Base-by-base conservation (phyloP, 306 rosid genomes). In the Castanopsis chinensis region DNA sequence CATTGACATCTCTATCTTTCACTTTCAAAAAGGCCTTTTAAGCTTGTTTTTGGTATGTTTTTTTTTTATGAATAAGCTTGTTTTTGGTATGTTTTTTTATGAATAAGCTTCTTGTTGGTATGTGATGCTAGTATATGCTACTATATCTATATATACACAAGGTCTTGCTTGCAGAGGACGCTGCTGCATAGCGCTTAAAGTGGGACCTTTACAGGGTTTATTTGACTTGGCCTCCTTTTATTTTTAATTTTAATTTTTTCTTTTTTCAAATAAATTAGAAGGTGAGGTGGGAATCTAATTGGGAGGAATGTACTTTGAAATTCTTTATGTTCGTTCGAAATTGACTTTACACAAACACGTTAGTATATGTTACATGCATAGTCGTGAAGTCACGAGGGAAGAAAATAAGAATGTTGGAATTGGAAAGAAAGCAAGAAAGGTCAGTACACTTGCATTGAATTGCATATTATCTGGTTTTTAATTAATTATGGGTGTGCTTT, bases 141-240 rank as follows among this genome's bases (percentile, higher is more conserved):
- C 72, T 86, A 80, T 80, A 80, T 69, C 72, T 11, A 75, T 7
- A 19, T 14, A 52, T 6, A 53, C 18, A 20, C 19, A 1, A 0
- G 1, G 35, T 43, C 21, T 6, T 12, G 41, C 53, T 8, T 57
- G 79, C 23, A 49, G 71, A 69, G 76, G 90, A 85, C 88, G 90
- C 91, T 87, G 86, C 53, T 49, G 53, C 53, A 13, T 49, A 49
- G 4, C 53, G 77, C 83, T 55, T 70, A 73, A 10, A 63, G 45
- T 86, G 85, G 89, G 86, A 81, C 32, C 83, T 61, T 60, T 52
- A 25, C 70, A 76, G 13, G 72, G 32, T 33, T 74, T 35, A 80
- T 85, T 88, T 93, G 98, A 87, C 90, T 86, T 60, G 32, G 69
- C 73, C 21, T 17, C 60, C 3, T 9, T 58, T 43, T 37, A 18